phyloP scores from a whole-genome alignment of 768 basidiomycete genomes.

The Leccinum boreale region DNA sequence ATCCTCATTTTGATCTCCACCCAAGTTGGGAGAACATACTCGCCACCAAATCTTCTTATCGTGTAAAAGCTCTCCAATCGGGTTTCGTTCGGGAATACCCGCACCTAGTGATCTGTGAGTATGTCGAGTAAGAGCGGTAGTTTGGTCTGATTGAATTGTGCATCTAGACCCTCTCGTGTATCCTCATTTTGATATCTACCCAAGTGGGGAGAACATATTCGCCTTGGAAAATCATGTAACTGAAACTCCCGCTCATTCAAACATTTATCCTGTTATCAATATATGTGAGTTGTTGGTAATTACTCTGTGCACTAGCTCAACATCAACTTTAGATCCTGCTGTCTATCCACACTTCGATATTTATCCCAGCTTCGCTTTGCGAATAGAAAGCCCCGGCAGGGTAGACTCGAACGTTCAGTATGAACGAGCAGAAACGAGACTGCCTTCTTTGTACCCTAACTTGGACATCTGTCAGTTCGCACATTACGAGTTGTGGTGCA shows the following conservation, averaged over 20 bases:
- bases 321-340: conserved; percentile 32
- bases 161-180: conserved; percentile 22
- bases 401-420: neutral
- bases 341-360: conserved; percentile 42
- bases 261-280: conserved; percentile 24
- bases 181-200: conserved; percentile 35
- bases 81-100: conserved; percentile 37
- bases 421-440: conserved; percentile 7
- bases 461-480: conserved; percentile 35
- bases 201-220: conserved; percentile 7
- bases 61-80: conserved; percentile 45
- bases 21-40: conserved; percentile 14
- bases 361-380: conserved; percentile 31
- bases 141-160: conserved; percentile 5
- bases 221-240: neutral
- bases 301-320: conserved; percentile 3
- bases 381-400: neutral
- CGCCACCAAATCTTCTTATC: neutral
- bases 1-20: conserved; percentile 35
- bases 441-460: conserved; percentile 13
- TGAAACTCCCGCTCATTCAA: neutral
- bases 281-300: conserved; percentile 13
- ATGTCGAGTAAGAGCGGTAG: neutral
- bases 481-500: too few relatives aligned
- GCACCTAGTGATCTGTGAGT: conserved; percentile 29